Conservation (phyloP, 1,284 basidiomycete genomes). For the Fistulina hepatica region DNA sequence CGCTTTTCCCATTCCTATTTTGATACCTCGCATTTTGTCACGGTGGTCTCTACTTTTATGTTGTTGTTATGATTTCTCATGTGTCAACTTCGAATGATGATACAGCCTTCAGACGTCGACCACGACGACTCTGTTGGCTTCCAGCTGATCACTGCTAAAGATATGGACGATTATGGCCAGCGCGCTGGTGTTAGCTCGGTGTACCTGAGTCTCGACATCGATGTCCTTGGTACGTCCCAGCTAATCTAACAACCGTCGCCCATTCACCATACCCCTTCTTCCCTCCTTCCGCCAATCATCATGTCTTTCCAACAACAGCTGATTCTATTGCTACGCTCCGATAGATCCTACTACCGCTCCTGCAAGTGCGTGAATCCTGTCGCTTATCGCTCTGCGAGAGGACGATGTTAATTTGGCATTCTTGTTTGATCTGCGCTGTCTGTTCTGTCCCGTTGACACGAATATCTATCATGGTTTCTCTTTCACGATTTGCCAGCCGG, state of each 20-base stretch:
- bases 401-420: conserved; percentile 2
- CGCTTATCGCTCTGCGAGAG: no score
- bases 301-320: background rate
- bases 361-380: no score
- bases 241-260: no score
- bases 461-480: no score
- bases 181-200: conserved; percentile 58
- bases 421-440: background rate
- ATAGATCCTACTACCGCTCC: conserved; percentile 19
- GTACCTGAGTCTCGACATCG: conserved; percentile 34
- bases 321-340: background rate
- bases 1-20: no score
- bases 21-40: no score
- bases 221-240: conserved; percentile 10
- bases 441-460: background rate
- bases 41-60: no score
- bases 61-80: no score
- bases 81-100: no score
- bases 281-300: no score
- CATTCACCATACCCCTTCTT: no score
- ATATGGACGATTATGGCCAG: conserved; percentile 30
- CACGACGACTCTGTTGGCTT: conserved; percentile 22
- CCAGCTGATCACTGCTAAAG: conserved; percentile 20
- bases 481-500: conserved; percentile 26
- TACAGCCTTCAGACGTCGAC: conserved; percentile 15